Evolutionary conservation across 2,329 filamentous ascomycete genomes (phyloP).

Genomic region (Calonectria montana): DNA sequence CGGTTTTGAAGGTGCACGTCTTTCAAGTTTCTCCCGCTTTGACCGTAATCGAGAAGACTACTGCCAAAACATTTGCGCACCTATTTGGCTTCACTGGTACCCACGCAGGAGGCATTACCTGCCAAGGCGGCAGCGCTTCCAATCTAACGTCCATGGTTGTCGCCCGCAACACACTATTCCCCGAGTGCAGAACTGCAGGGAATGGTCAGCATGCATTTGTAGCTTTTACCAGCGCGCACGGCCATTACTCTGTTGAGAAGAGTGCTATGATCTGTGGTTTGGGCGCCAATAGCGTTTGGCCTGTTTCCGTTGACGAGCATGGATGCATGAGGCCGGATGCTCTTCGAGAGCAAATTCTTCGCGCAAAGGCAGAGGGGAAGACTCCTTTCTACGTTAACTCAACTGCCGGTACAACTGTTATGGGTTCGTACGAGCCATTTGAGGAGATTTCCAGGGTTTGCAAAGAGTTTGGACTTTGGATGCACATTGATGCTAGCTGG

Average conservation of each 20-base stretch:
- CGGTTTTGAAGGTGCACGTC: slow-evolving; percentile 68
- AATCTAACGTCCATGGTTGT: slow-evolving; percentile 89
- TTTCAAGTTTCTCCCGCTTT: slow-evolving; percentile 93
- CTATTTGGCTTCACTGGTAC: slow-evolving; percentile 82
- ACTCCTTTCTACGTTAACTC: slow-evolving; percentile 96
- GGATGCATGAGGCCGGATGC: slow-evolving; percentile 78
- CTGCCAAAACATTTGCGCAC: slow-evolving; percentile 76
- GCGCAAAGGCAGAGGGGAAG: slow-evolving; percentile 73
- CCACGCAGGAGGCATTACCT: slow-evolving; percentile 78
- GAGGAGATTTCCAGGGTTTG: slow-evolving; percentile 76
- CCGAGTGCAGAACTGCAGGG: slow-evolving; percentile 79
- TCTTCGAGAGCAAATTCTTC: slow-evolving; percentile 71
- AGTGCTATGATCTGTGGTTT: slow-evolving; percentile 92
- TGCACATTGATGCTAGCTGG: slow-evolving; percentile 95
- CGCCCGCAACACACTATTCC: slow-evolving; percentile 87
- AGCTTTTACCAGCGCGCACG: slow-evolving; percentile 88
- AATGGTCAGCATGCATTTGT: slow-evolving; percentile 76
- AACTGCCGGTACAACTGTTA: slow-evolving; percentile 93
- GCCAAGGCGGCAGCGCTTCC: slow-evolving; percentile 85
- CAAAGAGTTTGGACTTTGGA: slow-evolving; percentile 80
- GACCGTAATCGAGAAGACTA: slow-evolving; percentile 88
- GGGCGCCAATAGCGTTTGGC: slow-evolving; percentile 78
- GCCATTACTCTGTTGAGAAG: slow-evolving; percentile 96
- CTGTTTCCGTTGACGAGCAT: slow-evolving; percentile 76
- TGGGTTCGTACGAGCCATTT: slow-evolving; percentile 90